Evolutionary conservation across 768 basidiomycete genomes (phyloP).

Genomic region (Auricularia sp.): DNA sequence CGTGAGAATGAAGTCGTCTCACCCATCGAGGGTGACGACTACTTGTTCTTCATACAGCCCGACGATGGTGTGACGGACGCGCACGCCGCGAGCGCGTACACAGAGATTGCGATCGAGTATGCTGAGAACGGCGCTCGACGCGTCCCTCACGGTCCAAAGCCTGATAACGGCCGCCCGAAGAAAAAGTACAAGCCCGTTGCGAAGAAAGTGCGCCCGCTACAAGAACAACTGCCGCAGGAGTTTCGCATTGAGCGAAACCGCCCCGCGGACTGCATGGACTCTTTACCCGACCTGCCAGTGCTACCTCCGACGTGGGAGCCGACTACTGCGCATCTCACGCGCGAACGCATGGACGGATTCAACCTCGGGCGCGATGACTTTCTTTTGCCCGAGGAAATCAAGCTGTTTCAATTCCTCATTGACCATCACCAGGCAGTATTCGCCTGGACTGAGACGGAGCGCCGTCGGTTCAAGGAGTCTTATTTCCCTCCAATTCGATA

Average conservation of each 20-base stretch:
- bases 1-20: background rate
- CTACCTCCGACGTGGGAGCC: constrained; percentile 9
- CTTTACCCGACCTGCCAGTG: constrained; percentile 6
- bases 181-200: constrained; percentile 16
- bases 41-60: background rate
- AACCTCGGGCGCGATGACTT: constrained; percentile 17
- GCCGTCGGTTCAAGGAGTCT: constrained; percentile 11
- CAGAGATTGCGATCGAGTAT: background rate
- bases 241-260: constrained; percentile 12
- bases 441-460: constrained; percentile 14
- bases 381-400: constrained; percentile 24
- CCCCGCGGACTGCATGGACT: constrained; percentile 9
- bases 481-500: constrained; percentile 25
- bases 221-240: constrained; percentile 13
- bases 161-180: no score
- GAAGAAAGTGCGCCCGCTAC: constrained; percentile 13
- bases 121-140: background rate
- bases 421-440: constrained; percentile 10
- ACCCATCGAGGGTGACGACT: background rate
- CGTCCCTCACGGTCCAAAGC: no score
- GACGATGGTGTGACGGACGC: background rate
- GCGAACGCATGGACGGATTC: constrained; percentile 11
- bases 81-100: background rate
- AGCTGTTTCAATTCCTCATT: constrained; percentile 12
- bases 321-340: constrained; percentile 9